phyloP scores from a whole-genome alignment of 176 grass and related monocot genomes.

The Dactylis glomerata region DNA sequence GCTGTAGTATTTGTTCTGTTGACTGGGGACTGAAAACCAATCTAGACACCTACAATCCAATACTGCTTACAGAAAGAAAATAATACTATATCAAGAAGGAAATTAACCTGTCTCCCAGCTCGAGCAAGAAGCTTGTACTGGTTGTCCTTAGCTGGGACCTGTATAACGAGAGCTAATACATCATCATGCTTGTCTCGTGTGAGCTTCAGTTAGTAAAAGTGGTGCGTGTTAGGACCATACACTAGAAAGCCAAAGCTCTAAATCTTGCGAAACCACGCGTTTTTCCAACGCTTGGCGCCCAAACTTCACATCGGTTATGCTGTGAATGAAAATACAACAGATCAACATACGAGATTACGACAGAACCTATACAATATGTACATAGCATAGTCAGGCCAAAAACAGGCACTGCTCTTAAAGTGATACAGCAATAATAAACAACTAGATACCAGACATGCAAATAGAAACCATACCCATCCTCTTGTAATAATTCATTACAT shows the following conservation, averaged over 20 bases:
- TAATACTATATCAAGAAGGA: slow-evolving; percentile 1
- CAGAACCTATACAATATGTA: neutral
- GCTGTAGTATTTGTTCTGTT: slow-evolving; percentile 2
- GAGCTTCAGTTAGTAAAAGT: neutral
- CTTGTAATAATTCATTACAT: slow-evolving; percentile 84
- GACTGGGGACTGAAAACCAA: neutral
- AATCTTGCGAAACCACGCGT: slow-evolving; percentile 94
- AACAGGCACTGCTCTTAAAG: neutral
- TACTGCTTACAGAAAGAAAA: neutral
- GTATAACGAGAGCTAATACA: slow-evolving; percentile 24
- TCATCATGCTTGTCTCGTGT: neutral
- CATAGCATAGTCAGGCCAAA: neutral
- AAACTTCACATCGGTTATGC: slow-evolving; percentile 77
- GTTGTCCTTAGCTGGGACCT: slow-evolving; percentile 85
- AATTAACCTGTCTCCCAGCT: slow-evolving; percentile 89
- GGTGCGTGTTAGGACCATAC: slow-evolving; percentile 31
- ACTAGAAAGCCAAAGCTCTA: slow-evolving; percentile 97
- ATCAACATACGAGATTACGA: neutral
- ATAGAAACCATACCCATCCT: slow-evolving; percentile 70
- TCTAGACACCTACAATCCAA: neutral
- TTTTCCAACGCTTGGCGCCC: slow-evolving; percentile 84
- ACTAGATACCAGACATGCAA: neutral
- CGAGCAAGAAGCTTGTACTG: slow-evolving; percentile 93
- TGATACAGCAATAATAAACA: neutral
- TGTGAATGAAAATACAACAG: slow-evolving; percentile 35